A percentile compares a stretch with the other conserved stretches of the same genome.
phyloP scores from a whole-genome alignment of 1,284 basidiomycete species.

The Leccinum olivaceoglutinosum region DNA sequence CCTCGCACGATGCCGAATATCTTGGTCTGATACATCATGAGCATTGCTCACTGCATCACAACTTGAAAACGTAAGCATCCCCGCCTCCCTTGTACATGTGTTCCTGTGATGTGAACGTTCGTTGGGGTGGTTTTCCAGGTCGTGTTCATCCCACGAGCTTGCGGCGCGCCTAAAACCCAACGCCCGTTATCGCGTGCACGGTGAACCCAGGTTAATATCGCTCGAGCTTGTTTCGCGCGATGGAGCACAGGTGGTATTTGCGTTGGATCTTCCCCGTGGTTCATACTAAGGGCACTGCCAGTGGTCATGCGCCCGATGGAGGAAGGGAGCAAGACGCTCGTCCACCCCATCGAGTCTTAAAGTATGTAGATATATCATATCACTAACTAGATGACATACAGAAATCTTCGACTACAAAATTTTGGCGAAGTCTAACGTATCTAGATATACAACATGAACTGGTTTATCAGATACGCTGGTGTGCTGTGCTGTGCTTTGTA shows the following conservation, averaged over 20 bases:
- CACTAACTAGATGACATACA: no score
- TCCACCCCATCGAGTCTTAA: conserved; percentile 6
- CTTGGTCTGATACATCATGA: background rate
- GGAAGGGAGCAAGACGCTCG: conserved; percentile 19
- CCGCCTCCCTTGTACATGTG: background rate
- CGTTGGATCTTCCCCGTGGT: background rate
- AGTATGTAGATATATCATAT: no score
- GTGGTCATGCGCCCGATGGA: conserved; percentile 12
- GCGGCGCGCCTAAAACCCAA: conserved; percentile 18
- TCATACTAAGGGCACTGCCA: background rate
- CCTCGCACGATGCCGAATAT: background rate
- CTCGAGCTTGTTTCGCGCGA: conserved; percentile 17
- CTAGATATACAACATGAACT: no score
- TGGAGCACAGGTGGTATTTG: background rate
- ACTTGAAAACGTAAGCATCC: conserved; percentile 27
- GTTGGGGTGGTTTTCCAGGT: conserved; percentile 19
- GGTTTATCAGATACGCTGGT: no score
- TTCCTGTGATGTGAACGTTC: background rate
- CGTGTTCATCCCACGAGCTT: conserved; percentile 26
- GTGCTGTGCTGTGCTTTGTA: no score
- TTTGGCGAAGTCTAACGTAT: no score
- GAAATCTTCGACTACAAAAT: no score
- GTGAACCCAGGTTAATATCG: conserved; percentile 29
- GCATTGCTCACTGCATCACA: conserved; percentile 21
- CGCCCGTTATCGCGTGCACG: conserved; percentile 23